Base-by-base conservation (phyloP, 1,284 basidiomycete species). In the Ustilago esculenta region DNA sequence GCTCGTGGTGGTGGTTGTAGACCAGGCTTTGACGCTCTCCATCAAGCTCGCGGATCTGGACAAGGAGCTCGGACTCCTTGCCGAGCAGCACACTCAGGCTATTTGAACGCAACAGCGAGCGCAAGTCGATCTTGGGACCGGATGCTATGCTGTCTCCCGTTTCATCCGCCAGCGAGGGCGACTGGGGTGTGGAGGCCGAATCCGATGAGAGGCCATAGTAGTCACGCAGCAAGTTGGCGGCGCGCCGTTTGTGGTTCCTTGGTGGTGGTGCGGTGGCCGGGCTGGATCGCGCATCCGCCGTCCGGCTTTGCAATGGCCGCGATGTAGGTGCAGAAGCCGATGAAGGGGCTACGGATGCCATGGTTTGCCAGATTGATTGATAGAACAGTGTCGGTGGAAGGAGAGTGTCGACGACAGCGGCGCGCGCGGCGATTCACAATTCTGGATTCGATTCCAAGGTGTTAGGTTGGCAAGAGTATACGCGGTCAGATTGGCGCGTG, bases 1-100 rank as follows among this genome's bases (percentile, higher is more conserved):
- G 87, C 76, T 95, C 92, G 71, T 94, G 92, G 77, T 95, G 92
- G 75, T 95, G 92, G 72, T 95, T 94, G 81, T 95, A 95, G 4
- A 95, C 93, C 33, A 95, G 84, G 18, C 90, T 90, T 80, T 95
- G 93, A 27, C 92, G 86, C 79, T 94, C 92, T 71, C 90, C 89
- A 58, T 94, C 92, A 5, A 95, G 84, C 69, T 94, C 88, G 37
- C 91, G 86, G 59, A 95, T 94, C 82, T 94, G 72, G 21, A 68
- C 72, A 36, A 79, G 63, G 18, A 76, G 60, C 25, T 64, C 55
- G 12, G 66, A 65, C 32, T 76, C 68, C 34, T 57, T 65, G 29
- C 46, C 36, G 17, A 80, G 55, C 20, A 80, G 54, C 12, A 55
- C 50, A 32, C 71, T 48, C n/a, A 78, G 60, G 21, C 60, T 58